Percentiles rank a stretch among this genome's conserved stretches.
Conservation (phyloP, 768 basidiomycete species). For the Dioszegia hungarica region DNA sequence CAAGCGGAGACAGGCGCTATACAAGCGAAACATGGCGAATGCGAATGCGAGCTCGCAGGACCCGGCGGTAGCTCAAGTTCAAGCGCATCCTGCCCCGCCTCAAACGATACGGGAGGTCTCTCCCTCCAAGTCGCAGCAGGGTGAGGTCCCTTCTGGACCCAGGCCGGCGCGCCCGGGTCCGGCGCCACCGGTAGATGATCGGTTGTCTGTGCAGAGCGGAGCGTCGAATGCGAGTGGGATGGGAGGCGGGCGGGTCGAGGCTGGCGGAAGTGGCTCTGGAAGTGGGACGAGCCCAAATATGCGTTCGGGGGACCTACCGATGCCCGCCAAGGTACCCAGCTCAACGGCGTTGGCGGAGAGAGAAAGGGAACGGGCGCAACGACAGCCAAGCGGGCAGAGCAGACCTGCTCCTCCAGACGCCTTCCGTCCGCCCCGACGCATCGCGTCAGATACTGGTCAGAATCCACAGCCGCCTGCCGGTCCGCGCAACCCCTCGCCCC, state of each 20-base stretch:
- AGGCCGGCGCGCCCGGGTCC: neutral
- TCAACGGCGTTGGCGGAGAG: conserved; percentile 29
- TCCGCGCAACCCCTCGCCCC: conserved; percentile 7
- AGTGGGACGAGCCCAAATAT: neutral
- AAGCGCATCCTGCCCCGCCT: neutral
- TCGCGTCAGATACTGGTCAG: conserved; percentile 7
- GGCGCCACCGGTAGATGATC: conserved; percentile 23
- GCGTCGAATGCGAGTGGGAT: conserved; percentile 1
- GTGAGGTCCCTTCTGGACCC: neutral
- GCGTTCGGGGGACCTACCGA: conserved; percentile 2
- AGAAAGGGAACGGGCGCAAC: conserved; percentile 5
- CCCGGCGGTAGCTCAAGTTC: neutral
- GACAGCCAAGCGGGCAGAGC: conserved; percentile 24
- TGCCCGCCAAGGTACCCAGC: conserved; percentile 21
- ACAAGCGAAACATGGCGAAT: conserved; percentile 62
- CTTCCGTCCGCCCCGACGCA: conserved; percentile 45
- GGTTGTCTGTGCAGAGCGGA: conserved; percentile 5
- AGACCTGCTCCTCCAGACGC: conserved; percentile 49
- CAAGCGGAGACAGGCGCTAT: conserved; percentile 83
- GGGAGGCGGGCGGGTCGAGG: neutral
- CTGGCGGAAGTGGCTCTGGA: neutral
- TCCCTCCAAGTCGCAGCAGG: too few relatives aligned
- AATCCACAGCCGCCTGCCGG: conserved; percentile 3
- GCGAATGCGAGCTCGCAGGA: neutral
- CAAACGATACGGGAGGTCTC: too few relatives aligned